Evolutionary conservation across 257 asterid genomes (phyloP), one percentile per base, ranked within the genome.

Genomic region (Gentiana straminea): DNA sequence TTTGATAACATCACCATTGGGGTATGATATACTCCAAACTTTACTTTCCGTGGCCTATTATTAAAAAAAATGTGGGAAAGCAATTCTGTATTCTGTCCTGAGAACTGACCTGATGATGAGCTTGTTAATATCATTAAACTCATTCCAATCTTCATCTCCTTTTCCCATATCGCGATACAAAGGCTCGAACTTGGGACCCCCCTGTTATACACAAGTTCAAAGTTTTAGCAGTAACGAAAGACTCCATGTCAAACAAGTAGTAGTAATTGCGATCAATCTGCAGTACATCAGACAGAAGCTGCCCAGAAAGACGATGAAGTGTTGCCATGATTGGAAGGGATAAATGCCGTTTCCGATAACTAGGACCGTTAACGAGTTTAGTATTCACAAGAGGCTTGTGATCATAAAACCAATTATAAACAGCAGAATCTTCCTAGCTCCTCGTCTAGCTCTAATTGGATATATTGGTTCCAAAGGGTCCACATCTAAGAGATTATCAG

Each of bases 131-230:
- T 92, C 98, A 70, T 92, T 92, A 66, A 92, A 92, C 64, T 92
- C 98, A 62, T 92, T 92, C 97, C 98, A 92, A 75, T 92, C 98
- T 65, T 92, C 98, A 33, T 88, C 98, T 38, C 98, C 98, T 65
- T 92, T 92, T 77, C 88, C 98, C 97, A 92, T 92, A 81, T 92
- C 98, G 44, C 98, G 90, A 73, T 88, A 92, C 67, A 92, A 70
- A 51, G 98, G 98, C 73, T 92, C 98, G 57, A 92, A 92, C 83
- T 92, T 92, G 8, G 98, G 98, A 45, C 98, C 98, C 64, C 98
- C 96, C 97, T 54, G 98, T 95, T 61, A 92, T 88, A 70, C 98
- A 92, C 97, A 92, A 87, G 70, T 92, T 92, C 73, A 92, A 70
- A 35, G 98, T 97, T 75, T 92, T 88, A 35, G 97, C 97, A 0